Base-by-base conservation (phyloP, 345 rosid genomes). In the Gossypium herbaceum region DNA sequence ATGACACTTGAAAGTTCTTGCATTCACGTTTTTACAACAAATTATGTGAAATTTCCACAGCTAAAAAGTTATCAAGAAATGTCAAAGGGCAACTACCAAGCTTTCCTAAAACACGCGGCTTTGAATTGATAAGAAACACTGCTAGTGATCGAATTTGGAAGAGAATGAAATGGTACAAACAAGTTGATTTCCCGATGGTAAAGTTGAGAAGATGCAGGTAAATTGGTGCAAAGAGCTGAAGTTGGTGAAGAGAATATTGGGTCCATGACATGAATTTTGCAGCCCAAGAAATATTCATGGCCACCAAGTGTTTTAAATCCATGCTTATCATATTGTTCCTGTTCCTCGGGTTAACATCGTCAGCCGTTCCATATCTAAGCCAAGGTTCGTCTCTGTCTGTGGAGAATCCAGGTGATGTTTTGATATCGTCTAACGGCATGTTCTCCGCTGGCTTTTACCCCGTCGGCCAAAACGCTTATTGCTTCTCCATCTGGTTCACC, bases 361-460 rank as follows among this genome's bases (percentile, higher is more conserved):
- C 70, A 13, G 24, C 68, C 15, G 8, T 45, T 22, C 51, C 51
- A 16, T 50, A 41, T 57, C 50, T 81, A 20, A 57, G 47, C 3
- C 19, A n/a, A 75, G 82, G 85, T 47, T 81, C 77, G 7, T 77
- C 81, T n/a, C 75, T 81, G 24, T 79, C 82, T 1, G 82, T 80
- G 7, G 79, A 80, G 47, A 69, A 82, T 4, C 68, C 77, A 0
- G 64, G 22, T 0, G 50, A 79, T 13, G 25, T 75, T 24, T 41
- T 85, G 20, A 11, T 56, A 13, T 85, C 88, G 2, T 20, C 57
- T 1, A 72, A 68, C 16, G 72, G 66, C 1, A 7, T 7, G 9
- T 82, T 81, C 71, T 19, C 68, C 0, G 82, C 84, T 0, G 85
- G 88, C 5, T 85, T 85, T 75, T 55, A 62, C 68, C 62, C 47